Percentiles rank a stretch among this genome's conserved stretches.
phyloP scores from a whole-genome alignment of 1,284 basidiomycete species.

The Megacollybia platyphylla region DNA sequence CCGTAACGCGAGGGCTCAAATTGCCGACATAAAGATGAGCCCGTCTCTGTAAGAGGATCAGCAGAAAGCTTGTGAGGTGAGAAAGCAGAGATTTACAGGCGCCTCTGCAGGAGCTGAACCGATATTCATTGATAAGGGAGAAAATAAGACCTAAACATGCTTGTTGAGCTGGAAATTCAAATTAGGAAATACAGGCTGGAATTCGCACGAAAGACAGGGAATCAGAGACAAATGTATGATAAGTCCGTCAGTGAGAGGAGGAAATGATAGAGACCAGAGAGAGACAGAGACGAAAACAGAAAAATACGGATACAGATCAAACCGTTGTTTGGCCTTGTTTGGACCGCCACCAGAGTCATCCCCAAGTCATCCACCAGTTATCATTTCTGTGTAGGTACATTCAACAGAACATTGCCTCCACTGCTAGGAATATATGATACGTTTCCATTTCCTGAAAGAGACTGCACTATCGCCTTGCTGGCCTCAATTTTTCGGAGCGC shows the following conservation, averaged over 20 bases:
- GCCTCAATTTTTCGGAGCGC: slow-evolving; percentile 96
- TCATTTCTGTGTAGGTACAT: slow-evolving; percentile 52
- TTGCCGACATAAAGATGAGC: slow-evolving; percentile 98
- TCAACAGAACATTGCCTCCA: slow-evolving; percentile 70
- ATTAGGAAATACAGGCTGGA: slow-evolving; percentile 9
- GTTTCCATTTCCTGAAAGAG: slow-evolving; percentile 68
- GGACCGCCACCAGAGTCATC: not conserved
- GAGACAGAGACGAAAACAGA: slow-evolving; percentile 18
- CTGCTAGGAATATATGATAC: slow-evolving; percentile 82
- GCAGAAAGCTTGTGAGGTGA: not conserved
- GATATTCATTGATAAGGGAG: slow-evolving; percentile 63
- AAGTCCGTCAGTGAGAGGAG: slow-evolving; percentile 37
- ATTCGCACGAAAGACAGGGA: slow-evolving; percentile 25
- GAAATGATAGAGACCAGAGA: slow-evolving; percentile 16
- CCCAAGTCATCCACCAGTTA: slow-evolving; percentile 10
- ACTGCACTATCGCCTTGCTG: slow-evolving; percentile 89
- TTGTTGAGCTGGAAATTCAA: slow-evolving; percentile 7
- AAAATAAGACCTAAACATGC: slow-evolving; percentile 17
- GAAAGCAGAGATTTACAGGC: slow-evolving; percentile 37
- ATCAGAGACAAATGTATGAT: slow-evolving; percentile 35
- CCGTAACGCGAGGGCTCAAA: slow-evolving; percentile 84
- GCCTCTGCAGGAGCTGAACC: slow-evolving; percentile 49
- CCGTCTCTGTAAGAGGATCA: slow-evolving; percentile 37
- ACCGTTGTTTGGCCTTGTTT: not conserved
- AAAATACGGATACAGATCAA: slow-evolving; percentile 7